Base-by-base conservation (phyloP, 164 flowering plant species). In the Chloranthus sessilifolius region DNA sequence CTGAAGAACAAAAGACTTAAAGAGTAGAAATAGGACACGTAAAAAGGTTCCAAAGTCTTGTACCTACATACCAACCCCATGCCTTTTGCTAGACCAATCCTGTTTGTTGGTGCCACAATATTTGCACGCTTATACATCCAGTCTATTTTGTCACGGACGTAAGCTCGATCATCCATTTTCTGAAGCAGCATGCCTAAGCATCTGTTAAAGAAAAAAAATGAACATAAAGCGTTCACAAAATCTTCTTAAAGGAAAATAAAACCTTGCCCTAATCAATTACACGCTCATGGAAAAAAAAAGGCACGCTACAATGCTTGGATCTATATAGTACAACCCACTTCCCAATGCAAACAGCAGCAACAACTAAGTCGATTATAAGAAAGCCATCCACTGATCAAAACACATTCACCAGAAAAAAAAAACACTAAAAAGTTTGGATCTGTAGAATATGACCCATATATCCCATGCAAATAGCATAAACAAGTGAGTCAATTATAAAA, bases 1-100 rank as follows among this genome's bases (percentile, higher is more conserved):
- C 99, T 88, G 61, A 8, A 62, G 47, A 42, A 1, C 45, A 48
- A 9, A 33, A 41, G 25, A 39, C 4, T 8, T 10, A n/a, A 20
- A 14, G 12, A 33, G 10, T 8, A 23, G 7, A 20, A 22, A 31
- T 20, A 1, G n/a, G 17, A 14, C 25, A 12, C 5, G 17, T 14
- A 36, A 21, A 37, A 3, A 23, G 0, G 15, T 15, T 29, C 7
- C 10, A 29, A n/a, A n/a, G n/a, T n/a, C 12, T 30, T 19, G 7
- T 14, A 28, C 34, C 34, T 36, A 54, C 29, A 48, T 86, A 92
- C 99, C 97, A 92, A 60, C 61, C 99, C 99, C 77, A 92, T 82
- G 58, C 86, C 96, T 72, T 92, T 92, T 31, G 99, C 97, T 42
- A 92, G 65, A 56, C 97, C 99, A 66, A 92, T 78, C 71, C 95